Evolutionary conservation across 257 asterid species (phyloP).

Genomic region (Verbena officinalis): DNA sequence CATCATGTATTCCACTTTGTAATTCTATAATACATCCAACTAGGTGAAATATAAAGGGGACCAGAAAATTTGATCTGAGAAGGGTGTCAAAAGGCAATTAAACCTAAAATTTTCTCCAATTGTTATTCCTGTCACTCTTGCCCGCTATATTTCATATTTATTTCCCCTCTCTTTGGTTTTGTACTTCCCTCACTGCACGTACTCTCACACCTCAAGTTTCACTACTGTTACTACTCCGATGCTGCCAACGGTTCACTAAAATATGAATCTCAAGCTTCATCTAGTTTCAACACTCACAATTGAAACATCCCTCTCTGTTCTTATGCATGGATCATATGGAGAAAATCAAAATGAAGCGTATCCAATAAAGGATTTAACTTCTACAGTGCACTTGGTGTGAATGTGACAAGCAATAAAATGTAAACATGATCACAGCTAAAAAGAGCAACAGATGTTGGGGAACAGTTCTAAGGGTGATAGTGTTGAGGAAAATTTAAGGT

Average conservation of each 20-base stretch:
- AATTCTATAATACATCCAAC: no score
- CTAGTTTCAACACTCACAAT: neutral
- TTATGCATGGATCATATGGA: neutral
- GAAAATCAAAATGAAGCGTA: neutral
- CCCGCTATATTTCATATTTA: no score
- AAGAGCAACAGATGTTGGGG: neutral
- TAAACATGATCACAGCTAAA: neutral
- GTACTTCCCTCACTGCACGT: neutral
- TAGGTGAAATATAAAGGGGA: no score
- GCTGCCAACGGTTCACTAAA: neutral
- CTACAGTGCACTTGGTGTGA: neutral
- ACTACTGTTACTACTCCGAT: neutral
- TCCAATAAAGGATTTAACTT: neutral
- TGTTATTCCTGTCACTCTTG: neutral
- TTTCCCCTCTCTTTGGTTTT: neutral
- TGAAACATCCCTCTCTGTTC: neutral
- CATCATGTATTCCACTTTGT: no score
- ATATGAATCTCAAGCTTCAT: neutral
- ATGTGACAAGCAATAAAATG: neutral
- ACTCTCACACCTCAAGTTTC: neutral
- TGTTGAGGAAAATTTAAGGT: conserved; percentile 1
- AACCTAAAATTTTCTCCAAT: no score
- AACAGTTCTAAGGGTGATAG: neutral
- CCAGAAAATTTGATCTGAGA: no score
- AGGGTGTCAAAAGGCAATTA: no score